phyloP scores from a whole-genome alignment of 768 basidiomycete genomes.

The Cystobasidium onofrii region DNA sequence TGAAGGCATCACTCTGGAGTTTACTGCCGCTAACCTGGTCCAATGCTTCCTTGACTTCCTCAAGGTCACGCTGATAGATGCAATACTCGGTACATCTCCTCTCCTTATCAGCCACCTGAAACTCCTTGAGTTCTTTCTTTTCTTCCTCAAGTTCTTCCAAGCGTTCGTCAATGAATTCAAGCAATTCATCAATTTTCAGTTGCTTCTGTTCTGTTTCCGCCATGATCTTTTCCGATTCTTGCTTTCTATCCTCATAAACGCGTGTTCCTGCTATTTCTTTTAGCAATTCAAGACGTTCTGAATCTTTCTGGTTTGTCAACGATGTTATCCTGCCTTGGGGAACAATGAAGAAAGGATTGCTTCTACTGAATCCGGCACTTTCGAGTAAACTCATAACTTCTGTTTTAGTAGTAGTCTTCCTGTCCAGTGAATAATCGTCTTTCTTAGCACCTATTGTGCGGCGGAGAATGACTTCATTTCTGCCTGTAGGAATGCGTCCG shows the following conservation, averaged over 20 bases:
- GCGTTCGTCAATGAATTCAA: constrained; percentile 83
- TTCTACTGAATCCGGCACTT: constrained; percentile 91
- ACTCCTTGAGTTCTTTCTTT: constrained; percentile 94
- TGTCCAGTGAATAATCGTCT: constrained; percentile 94
- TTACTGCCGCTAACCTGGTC: constrained; percentile 58
- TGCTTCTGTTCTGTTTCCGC: constrained; percentile 90
- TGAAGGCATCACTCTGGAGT: constrained; percentile 48
- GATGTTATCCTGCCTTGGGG: constrained; percentile 98
- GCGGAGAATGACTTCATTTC: constrained; percentile 75
- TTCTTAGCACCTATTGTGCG: constrained; percentile 96
- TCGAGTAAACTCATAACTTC: constrained; percentile 97
- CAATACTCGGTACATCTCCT: constrained; percentile 90
- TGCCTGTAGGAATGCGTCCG: constrained; percentile 76
- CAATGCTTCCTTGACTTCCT: constrained; percentile 75
- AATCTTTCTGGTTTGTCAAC: constrained; percentile 92
- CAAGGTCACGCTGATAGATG: constrained; percentile 78
- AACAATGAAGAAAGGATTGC: constrained; percentile 99
- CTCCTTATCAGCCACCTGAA: constrained; percentile 73
- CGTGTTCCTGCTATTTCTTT: constrained; percentile 98
- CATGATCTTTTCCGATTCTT: constrained; percentile 93
- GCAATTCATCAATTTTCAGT: constrained; percentile 76
- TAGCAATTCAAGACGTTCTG: constrained; percentile 81
- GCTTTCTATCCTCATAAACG: constrained; percentile 87
- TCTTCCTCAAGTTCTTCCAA: constrained; percentile 90
- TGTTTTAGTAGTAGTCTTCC: constrained; percentile 88